phyloP scores from a whole-genome alignment of 2,329 filamentous ascomycete species.

The Arthrobotrys iridis region DNA sequence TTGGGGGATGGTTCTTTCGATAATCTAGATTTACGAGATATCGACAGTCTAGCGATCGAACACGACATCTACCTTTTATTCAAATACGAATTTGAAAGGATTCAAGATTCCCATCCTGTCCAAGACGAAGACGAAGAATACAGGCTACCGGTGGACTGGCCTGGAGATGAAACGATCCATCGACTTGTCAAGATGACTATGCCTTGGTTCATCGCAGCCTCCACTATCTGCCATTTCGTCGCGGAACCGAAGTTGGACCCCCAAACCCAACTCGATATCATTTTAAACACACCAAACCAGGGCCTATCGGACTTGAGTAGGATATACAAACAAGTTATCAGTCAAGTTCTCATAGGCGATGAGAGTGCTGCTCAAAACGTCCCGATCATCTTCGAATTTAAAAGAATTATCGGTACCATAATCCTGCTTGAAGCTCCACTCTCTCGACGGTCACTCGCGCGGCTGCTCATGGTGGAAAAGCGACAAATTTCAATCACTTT shows the following conservation, averaged over 20 bases:
- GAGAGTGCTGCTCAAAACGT: background rate
- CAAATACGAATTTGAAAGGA: conserved; percentile 59
- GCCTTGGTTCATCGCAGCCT: conserved; percentile 20
- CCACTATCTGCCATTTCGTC: conserved; percentile 14
- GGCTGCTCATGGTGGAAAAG: background rate
- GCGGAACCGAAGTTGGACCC: background rate
- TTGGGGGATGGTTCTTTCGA: conserved; percentile 56
- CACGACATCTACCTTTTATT: background rate
- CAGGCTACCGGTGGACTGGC: conserved; percentile 52
- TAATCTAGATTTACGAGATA: conserved; percentile 45
- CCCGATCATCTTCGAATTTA: background rate
- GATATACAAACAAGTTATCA: background rate
- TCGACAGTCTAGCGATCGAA: background rate
- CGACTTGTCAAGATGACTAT: background rate
- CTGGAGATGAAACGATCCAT: background rate
- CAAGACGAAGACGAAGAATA: conserved; percentile 25
- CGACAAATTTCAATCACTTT: background rate
- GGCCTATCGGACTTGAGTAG: too few species aligned
- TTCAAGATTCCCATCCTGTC: too few species aligned
- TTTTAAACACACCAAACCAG: too few species aligned
- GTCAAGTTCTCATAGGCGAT: background rate
- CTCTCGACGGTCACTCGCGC: background rate
- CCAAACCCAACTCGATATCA: background rate
- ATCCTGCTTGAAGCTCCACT: conserved; percentile 1
- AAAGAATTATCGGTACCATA: conserved; percentile 6